Percentiles rank a stretch among this genome's conserved stretches.
Conservation (phyloP, 257 asterid genomes). For the Avicennia marina region DNA sequence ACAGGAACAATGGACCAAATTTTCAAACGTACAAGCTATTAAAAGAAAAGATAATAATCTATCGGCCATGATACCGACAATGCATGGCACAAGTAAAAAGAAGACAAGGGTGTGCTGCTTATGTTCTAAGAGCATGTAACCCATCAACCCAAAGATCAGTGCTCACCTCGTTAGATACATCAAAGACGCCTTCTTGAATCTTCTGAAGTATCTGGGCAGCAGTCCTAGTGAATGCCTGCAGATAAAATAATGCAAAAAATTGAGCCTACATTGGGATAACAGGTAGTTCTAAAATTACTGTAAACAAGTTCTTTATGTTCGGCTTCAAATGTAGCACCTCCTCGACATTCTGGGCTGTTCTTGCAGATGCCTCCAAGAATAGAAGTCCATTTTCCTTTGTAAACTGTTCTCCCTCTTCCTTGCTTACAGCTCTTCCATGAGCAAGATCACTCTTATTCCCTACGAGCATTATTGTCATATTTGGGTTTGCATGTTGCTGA, state of each 20-base stretch:
- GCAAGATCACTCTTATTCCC: slow-evolving; percentile 79
- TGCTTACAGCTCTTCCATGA: slow-evolving; percentile 72
- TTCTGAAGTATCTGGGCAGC: slow-evolving; percentile 68
- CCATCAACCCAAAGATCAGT: not conserved
- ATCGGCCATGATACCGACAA: no score
- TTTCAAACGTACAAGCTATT: no score
- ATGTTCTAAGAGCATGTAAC: not conserved
- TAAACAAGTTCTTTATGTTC: not conserved
- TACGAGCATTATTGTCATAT: slow-evolving; percentile 70
- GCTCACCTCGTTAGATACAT: slow-evolving; percentile 68
- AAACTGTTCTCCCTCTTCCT: slow-evolving; percentile 87
- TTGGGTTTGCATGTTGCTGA: slow-evolving; percentile 76
- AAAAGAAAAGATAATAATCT: no score
- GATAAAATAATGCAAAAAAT: not conserved
- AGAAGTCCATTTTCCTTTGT: slow-evolving; percentile 74
- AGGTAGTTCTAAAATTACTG: not conserved
- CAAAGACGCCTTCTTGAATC: slow-evolving; percentile 70
- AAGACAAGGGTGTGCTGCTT: not conserved
- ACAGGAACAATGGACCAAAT: no score
- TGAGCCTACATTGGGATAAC: not conserved
- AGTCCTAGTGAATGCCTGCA: slow-evolving; percentile 62
- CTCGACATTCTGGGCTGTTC: slow-evolving; percentile 82
- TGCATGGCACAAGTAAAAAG: not conserved
- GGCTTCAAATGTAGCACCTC: slow-evolving; percentile 35
- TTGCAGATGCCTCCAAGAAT: slow-evolving; percentile 73